Conservation (phyloP, 495 filamentous ascomycete genomes). For the Tuber calosporum region DNA sequence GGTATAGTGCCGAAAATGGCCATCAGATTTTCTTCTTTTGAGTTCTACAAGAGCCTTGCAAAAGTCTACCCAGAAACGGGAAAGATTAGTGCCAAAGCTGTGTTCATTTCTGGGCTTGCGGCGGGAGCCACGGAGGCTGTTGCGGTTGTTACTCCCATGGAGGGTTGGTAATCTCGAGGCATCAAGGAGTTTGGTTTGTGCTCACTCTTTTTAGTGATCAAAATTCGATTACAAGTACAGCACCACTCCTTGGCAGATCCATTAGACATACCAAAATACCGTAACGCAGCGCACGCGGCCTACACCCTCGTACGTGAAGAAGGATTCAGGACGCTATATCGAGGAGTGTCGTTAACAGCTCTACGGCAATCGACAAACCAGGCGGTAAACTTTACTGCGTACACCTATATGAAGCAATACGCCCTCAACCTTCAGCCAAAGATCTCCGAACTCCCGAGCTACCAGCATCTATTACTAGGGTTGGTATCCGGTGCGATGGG, state of each 20-base stretch:
- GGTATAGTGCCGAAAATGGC: constrained; percentile 99
- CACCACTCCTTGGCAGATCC: constrained; percentile 60
- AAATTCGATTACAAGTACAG: constrained; percentile 95
- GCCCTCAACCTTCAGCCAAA: constrained; percentile 65
- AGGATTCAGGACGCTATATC: constrained; percentile 76
- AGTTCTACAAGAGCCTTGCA: constrained; percentile 68
- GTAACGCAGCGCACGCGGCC: constrained; percentile 89
- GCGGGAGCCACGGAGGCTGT: constrained; percentile 96
- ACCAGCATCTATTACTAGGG: constrained; percentile 85
- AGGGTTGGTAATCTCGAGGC: constrained; percentile 42
- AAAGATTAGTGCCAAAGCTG: constrained; percentile 61
- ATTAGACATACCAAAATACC: constrained; percentile 53
- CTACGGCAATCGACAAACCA: constrained; percentile 94
- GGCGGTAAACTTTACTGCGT: constrained; percentile 98
- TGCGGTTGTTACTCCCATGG: constrained; percentile 93
- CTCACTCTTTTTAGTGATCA: constrained; percentile 56
- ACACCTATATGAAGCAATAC: constrained; percentile 79
- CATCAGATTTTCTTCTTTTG: constrained; percentile 96
- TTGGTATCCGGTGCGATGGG: constrained; percentile 91
- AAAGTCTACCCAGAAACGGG: constrained; percentile 50
- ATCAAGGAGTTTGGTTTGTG: not conserved
- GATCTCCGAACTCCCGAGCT: constrained; percentile 61
- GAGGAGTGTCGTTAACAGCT: constrained; percentile 86
- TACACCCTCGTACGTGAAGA: constrained; percentile 91
- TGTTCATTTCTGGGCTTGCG: constrained; percentile 81